Evolutionary conservation across 2,329 filamentous ascomycete genomes (phyloP).

Genomic region (Fusarium sp.): DNA sequence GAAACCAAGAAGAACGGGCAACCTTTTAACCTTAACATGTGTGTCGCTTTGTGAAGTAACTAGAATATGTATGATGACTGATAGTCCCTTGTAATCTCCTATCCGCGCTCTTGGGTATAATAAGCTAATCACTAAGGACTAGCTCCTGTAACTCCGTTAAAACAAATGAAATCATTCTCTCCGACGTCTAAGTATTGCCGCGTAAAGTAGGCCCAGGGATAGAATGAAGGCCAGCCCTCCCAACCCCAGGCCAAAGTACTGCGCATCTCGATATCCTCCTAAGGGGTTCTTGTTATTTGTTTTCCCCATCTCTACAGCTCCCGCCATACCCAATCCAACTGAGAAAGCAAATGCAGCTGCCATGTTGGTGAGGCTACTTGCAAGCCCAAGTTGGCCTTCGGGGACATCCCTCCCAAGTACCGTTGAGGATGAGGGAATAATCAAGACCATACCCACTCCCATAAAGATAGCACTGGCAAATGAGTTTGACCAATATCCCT

Average conservation of each 20-base stretch:
- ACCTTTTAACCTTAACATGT: constrained; percentile 32
- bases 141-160: constrained; percentile 7
- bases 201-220: constrained; percentile 36
- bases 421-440: constrained; percentile 36
- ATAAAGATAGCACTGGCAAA: constrained; percentile 47
- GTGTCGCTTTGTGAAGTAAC: constrained; percentile 9
- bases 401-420: constrained; percentile 40
- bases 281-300: constrained; percentile 23
- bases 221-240: constrained; percentile 40
- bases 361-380: constrained; percentile 36
- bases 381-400: constrained; percentile 43
- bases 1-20: constrained; percentile 40
- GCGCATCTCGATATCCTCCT: constrained; percentile 41
- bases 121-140: background rate
- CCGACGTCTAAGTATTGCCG: constrained; percentile 36
- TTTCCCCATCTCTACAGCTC: constrained; percentile 39
- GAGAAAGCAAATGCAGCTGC: constrained; percentile 40
- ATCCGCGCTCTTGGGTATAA: constrained; percentile 32
- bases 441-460: constrained; percentile 44
- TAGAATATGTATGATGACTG: background rate
- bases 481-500: constrained; percentile 44
- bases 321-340: constrained; percentile 45
- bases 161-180: constrained; percentile 16
- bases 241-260: constrained; percentile 45
- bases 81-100: background rate